Conservation (phyloP, 2,329 filamentous ascomycete species). For the Diplodia mutila region DNA sequence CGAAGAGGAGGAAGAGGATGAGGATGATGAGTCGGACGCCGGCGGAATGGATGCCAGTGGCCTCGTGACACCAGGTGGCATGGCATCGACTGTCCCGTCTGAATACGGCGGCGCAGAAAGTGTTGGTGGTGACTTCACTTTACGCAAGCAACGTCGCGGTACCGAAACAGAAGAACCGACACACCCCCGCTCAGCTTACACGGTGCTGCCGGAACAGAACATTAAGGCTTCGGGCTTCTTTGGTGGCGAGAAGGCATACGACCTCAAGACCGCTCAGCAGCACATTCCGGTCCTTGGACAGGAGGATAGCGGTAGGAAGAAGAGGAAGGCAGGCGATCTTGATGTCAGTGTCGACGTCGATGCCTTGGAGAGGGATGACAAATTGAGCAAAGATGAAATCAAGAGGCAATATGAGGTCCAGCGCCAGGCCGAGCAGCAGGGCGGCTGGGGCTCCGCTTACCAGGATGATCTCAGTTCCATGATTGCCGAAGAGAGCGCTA, state of each 20-base stretch:
- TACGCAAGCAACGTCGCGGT: conserved; percentile 83
- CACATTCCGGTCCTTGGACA: conserved; percentile 75
- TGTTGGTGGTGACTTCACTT: conserved; percentile 83
- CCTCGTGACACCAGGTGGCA: conserved; percentile 78
- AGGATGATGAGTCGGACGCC: conserved; percentile 65
- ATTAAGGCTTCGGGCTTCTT: conserved; percentile 91
- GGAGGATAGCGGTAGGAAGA: conserved; percentile 78
- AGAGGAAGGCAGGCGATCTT: conserved; percentile 89
- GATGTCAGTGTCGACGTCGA: conserved; percentile 92
- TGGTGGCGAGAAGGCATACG: conserved; percentile 90
- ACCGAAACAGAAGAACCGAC: conserved; percentile 84
- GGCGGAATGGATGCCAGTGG: conserved; percentile 63
- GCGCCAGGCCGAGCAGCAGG: conserved; percentile 62
- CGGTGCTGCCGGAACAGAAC: conserved; percentile 85
- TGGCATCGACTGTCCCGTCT: conserved; percentile 78
- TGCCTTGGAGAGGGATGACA: conserved; percentile 72
- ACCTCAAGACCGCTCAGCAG: conserved; percentile 67
- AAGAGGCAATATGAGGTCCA: conserved; percentile 76
- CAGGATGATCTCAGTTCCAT: conserved; percentile 94
- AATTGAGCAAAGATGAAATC: conserved; percentile 83
- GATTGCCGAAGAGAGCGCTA: conserved; percentile 91
- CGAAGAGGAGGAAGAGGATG: conserved; percentile 71
- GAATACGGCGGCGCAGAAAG: conserved; percentile 77
- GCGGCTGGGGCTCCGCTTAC: conserved; percentile 72
- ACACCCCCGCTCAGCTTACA: conserved; percentile 78